These are phyloP conservation scores for Alternaria infectoria DNA, from an alignment of 2,329 filamentous ascomycete species.

Conservation along the genomic window DNA sequence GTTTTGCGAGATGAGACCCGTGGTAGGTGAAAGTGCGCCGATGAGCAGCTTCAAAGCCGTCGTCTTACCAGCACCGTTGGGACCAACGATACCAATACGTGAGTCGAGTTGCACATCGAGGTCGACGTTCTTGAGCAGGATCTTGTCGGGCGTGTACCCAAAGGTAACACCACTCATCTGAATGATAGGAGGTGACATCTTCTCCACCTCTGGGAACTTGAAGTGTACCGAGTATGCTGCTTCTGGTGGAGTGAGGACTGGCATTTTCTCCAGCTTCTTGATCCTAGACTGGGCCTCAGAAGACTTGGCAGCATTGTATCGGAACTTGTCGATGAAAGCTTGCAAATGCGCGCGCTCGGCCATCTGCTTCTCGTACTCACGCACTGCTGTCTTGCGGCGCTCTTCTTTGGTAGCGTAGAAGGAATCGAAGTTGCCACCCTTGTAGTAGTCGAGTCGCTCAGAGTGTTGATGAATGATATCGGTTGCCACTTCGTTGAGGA, in stretches of 20 bases:
- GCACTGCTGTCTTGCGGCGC: slow-evolving; percentile 92
- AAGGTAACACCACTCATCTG: slow-evolving; percentile 95
- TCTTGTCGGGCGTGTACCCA: slow-evolving; percentile 81
- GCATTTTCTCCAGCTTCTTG: slow-evolving; percentile 99
- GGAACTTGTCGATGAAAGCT: slow-evolving; percentile 98
- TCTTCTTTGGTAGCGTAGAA: slow-evolving; percentile 93
- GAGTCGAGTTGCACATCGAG: slow-evolving; percentile 97
- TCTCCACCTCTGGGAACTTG: slow-evolving; percentile 96
- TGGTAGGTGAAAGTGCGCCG: slow-evolving; percentile 76
- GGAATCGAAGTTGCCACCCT: slow-evolving; percentile 84
- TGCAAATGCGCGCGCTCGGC: slow-evolving; percentile 90
- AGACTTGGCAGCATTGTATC: slow-evolving; percentile 98
- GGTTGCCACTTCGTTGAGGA: slow-evolving; percentile 98
- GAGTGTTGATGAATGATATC: slow-evolving; percentile 99
- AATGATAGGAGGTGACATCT: slow-evolving; percentile 94
- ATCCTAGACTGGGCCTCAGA: slow-evolving; percentile 98
- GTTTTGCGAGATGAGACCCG: slow-evolving; percentile 85
- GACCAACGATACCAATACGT: slow-evolving; percentile 97
- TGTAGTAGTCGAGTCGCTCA: slow-evolving; percentile 97
- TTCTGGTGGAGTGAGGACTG: slow-evolving; percentile 86
- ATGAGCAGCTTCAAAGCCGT: slow-evolving; percentile 98
- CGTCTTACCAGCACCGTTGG: slow-evolving; percentile 98
- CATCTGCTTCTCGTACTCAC: slow-evolving; percentile 99
- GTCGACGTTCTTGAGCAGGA: slow-evolving; percentile 84
- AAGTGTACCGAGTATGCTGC: slow-evolving; percentile 96